A percentile compares a stretch with the other conserved stretches of the same genome.
These are phyloP conservation scores for Aspergillus cejpii DNA, from an alignment of 2,329 filamentous ascomycete species.

Conservation along the genomic window DNA sequence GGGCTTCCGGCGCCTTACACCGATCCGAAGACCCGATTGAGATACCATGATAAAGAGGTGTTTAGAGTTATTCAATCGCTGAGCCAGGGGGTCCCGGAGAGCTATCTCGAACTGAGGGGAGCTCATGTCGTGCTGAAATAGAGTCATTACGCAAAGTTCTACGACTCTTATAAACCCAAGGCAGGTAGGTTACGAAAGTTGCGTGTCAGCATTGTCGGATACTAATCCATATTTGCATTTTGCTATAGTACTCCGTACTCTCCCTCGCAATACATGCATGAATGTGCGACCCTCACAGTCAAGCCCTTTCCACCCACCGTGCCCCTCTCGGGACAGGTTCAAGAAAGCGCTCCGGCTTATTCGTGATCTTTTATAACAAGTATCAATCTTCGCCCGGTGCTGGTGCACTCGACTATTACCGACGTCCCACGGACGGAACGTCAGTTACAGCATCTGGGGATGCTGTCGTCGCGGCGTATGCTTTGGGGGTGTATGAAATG, in stretches of 20 bases:
- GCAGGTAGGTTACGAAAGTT: constrained; percentile 3
- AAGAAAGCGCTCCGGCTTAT: constrained; percentile 99
- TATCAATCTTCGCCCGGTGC: constrained; percentile 66
- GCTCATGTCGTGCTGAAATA: constrained; percentile 91
- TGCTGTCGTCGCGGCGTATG: constrained; percentile 50
- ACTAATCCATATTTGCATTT: constrained; percentile 1
- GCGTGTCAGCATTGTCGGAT: constrained; percentile 1
- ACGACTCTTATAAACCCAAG: background rate
- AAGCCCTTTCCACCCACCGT: constrained; percentile 85
- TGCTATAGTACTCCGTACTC: constrained; percentile 1
- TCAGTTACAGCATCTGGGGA: constrained; percentile 53
- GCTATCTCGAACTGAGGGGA: constrained; percentile 80
- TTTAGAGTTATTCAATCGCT: constrained; percentile 76
- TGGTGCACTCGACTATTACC: constrained; percentile 63
- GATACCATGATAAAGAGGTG: constrained; percentile 89
- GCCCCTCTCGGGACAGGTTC: constrained; percentile 70
- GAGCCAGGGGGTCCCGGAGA: constrained; percentile 75
- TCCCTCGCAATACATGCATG: constrained; percentile 7
- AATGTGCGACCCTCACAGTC: constrained; percentile 89
- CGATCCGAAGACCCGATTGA: constrained; percentile 87
- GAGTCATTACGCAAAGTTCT: constrained; percentile 1
- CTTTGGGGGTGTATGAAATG: constrained; percentile 4
- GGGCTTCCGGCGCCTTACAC: constrained; percentile 85
- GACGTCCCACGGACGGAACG: constrained; percentile 61
- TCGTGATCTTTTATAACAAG: constrained; percentile 60